A percentile compares a stretch with the other conserved stretches of the same genome.
Conservation (phyloP, 805 yeast species). For the Sugiyamaella floridensis region DNA sequence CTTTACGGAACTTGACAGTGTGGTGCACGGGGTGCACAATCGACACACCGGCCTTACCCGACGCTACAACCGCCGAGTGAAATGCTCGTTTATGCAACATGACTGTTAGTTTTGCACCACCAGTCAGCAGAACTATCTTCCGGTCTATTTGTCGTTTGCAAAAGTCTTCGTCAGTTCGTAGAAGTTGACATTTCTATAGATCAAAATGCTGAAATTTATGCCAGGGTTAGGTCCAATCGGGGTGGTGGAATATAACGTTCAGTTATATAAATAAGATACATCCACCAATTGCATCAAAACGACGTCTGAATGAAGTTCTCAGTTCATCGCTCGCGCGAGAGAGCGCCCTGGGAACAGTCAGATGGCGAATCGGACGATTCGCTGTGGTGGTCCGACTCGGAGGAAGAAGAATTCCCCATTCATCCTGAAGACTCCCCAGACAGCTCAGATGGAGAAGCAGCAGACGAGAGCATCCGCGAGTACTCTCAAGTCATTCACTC, state of each 20-base stretch:
- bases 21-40: slow-evolving; percentile 91
- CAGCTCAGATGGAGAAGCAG: not conserved
- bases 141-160: not conserved
- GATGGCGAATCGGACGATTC: slow-evolving; percentile 13
- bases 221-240: not conserved
- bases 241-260: not conserved
- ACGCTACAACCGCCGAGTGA: slow-evolving; percentile 13
- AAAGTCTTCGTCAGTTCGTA: too few relatives aligned
- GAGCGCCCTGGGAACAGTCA: not conserved
- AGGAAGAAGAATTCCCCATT: slow-evolving; percentile 15
- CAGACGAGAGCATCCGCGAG: not conserved
- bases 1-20: slow-evolving; percentile 66
- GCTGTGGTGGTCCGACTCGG: slow-evolving; percentile 15
- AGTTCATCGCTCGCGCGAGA: not conserved
- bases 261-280: not conserved
- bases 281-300: not conserved
- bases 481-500: not conserved
- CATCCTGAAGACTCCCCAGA: slow-evolving; percentile 1
- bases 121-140: not conserved
- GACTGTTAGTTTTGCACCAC: not conserved
- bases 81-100: slow-evolving; percentile 9
- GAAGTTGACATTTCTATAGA: too few relatives aligned
- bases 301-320: not conserved
- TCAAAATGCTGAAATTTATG: not conserved
- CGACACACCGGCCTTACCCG: slow-evolving; percentile 51